Conservation (phyloP, 768 basidiomycete genomes). For the Tulasnella sp. region DNA sequence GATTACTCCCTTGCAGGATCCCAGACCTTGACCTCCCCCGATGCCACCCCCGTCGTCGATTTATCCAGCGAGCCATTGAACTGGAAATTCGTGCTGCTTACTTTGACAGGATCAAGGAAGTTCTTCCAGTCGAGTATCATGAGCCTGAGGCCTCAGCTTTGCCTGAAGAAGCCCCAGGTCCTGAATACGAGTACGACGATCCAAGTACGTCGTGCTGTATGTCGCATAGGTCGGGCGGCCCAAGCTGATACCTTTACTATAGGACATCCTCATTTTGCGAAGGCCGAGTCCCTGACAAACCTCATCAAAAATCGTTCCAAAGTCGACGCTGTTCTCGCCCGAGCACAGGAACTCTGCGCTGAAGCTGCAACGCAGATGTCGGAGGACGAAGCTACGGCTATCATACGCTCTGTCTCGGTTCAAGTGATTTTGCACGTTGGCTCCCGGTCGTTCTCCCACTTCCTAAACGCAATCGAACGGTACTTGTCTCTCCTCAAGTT, state of each 20-base stretch:
- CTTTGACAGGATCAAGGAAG: constrained; percentile 88
- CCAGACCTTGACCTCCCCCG: constrained; percentile 74
- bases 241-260: not conserved
- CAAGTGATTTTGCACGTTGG: constrained; percentile 92
- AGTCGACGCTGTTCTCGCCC: constrained; percentile 75
- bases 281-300: constrained; percentile 74
- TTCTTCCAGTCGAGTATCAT: constrained; percentile 83
- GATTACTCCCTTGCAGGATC: constrained; percentile 57
- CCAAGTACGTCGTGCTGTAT: constrained; percentile 53
- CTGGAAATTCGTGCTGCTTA: constrained; percentile 91
- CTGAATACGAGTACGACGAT: constrained; percentile 83
- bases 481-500: constrained; percentile 78
- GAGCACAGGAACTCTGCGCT: constrained; percentile 70
- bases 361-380: constrained; percentile 54
- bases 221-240: constrained; percentile 14
- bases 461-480: constrained; percentile 95
- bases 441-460: constrained; percentile 94
- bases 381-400: constrained; percentile 64
- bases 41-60: constrained; percentile 84
- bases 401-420: constrained; percentile 76
- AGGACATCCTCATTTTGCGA: constrained; percentile 81
- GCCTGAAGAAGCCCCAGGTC: constrained; percentile 70
- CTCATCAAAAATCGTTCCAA: constrained; percentile 81
- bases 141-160: constrained; percentile 64
- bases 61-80: constrained; percentile 85